Base-by-base conservation (phyloP, 345 rosid species). In the Camelina neglecta region DNA sequence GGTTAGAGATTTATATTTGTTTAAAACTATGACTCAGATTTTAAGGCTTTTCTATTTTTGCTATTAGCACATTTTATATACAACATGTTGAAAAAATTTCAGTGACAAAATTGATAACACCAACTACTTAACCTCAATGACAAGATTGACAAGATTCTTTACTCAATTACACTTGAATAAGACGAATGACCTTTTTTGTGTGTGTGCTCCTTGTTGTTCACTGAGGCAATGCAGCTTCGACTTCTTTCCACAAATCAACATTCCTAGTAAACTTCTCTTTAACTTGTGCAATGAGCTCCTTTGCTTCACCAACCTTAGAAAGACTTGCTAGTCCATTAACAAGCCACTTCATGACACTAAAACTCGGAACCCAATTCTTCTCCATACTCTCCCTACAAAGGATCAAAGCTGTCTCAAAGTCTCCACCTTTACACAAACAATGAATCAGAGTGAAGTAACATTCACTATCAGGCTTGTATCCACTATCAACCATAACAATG, bases 331-430 rank as follows among this genome's bases (percentile, higher is more conserved):
- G 77, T 60, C 97, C 98, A 41, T 80, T 76, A 24, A 90, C 97
- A 51, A 92, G 85, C 11, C 75, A 72, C 81, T 84, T 90, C 95
- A 86, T 89, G 8, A 84, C 84, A 1, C 83, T 50, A 16, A 86
- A 80, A 73, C 81, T 79, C 0, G 99, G 99, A 65, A 89, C 82
- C 96, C 97, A 89, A 33, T 84, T 82, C 69, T 83, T 88, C 74
- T 59, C 87, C 75, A 90, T 88, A 69, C 92, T 84, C 76, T 79
- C 85, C 67, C 62, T 82, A 65, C 90, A 90, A 24, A 88, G 26
- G 23, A 64, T 49, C 84, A 87, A 60, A 2, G 96, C 96, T 0
- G 83, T 57, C 80, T 90, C 93, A 33, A 88, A 90, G 33, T 92
- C 89, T 67, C 83, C 69, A 33, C 83, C 82, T 81, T 81, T 69